Percentiles rank a stretch among this genome's conserved stretches.
These are phyloP conservation scores for Solanum pinnatisectum DNA, from an alignment of 257 asterid genomes.

Conservation along the genomic window DNA sequence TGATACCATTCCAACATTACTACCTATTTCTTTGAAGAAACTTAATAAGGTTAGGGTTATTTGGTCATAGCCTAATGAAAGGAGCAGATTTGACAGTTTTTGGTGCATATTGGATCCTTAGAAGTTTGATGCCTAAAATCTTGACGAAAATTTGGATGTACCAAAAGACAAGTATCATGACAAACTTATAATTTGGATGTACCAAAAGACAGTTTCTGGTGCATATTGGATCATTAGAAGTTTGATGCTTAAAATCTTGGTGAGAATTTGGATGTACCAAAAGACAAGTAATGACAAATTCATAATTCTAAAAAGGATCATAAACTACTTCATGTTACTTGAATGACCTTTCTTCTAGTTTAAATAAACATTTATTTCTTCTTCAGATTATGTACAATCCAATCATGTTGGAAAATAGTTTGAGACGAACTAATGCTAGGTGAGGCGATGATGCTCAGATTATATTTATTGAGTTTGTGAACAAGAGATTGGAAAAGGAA, in stretches of 20 bases:
- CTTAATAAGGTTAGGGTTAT: neutral
- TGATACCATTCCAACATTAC: neutral
- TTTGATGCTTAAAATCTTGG: neutral
- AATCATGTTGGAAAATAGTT: neutral
- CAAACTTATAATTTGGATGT: neutral
- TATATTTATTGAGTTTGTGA: too few species aligned
- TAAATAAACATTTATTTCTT: neutral
- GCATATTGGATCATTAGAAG: neutral
- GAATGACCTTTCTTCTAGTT: neutral
- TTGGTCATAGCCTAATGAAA: neutral
- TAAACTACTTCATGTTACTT: neutral
- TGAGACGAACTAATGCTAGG: neutral
- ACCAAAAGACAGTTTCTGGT: neutral
- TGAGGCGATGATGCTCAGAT: too few species aligned
- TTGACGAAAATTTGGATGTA: neutral
- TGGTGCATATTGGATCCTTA: neutral
- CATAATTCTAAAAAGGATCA: neutral
- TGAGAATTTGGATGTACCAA: neutral
- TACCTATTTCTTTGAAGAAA: neutral
- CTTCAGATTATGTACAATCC: neutral
- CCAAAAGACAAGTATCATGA: neutral
- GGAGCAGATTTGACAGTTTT: neutral
- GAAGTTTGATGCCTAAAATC: neutral
- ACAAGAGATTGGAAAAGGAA: too few species aligned
- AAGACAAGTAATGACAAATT: neutral